Percentiles rank a stretch among this genome's conserved stretches.
Conservation (phyloP, 2,329 filamentous ascomycete genomes). For the Penicillium sp. region DNA sequence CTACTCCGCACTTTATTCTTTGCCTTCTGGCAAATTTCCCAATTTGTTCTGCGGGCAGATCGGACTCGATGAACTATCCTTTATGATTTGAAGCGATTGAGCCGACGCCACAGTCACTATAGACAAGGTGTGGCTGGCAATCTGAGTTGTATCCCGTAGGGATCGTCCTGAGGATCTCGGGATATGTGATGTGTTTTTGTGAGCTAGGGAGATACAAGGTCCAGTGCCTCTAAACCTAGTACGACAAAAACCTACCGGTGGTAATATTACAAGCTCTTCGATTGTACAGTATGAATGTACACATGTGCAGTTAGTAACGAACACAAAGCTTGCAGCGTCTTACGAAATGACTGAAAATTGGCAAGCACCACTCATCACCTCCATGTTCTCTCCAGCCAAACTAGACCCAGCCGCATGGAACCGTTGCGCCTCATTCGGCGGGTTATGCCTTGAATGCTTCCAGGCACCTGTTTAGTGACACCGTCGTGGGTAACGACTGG, state of each 20-base stretch:
- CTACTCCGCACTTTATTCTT: neutral
- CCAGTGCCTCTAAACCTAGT: neutral
- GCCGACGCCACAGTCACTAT: neutral
- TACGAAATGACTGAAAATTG: neutral
- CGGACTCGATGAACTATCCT: neutral
- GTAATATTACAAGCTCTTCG: neutral
- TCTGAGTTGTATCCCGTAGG: neutral
- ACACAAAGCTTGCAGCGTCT: too few relatives aligned
- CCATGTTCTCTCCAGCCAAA: neutral
- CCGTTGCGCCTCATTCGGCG: conserved; percentile 26
- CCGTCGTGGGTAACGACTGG: neutral
- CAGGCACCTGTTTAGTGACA: neutral
- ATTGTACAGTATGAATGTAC: neutral
- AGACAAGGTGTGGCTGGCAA: conserved; percentile 6
- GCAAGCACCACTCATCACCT: neutral
- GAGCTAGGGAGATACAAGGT: neutral
- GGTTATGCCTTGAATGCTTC: neutral
- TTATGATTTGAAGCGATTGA: neutral
- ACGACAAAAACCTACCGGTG: neutral
- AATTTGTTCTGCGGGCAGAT: neutral
- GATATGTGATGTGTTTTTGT: neutral
- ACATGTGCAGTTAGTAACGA: neutral
- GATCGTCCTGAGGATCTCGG: neutral
- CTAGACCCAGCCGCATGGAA: conserved; percentile 26
- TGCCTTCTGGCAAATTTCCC: conserved; percentile 5